Evolutionary conservation across 2,329 filamentous ascomycete genomes (phyloP).

Genomic region (Amylocarpus encephaloides): DNA sequence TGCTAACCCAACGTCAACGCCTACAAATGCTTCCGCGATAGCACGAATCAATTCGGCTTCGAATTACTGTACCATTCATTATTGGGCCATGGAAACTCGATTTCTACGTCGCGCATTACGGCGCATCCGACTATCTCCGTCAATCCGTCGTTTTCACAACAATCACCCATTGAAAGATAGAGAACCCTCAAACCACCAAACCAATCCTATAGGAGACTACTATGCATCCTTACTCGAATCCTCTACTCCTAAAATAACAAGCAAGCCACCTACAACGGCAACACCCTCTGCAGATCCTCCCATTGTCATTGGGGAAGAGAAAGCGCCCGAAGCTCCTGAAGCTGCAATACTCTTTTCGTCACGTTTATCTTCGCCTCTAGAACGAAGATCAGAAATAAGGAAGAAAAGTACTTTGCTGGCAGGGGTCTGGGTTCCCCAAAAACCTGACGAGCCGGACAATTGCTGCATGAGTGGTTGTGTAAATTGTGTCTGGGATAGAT

Average conservation of each 20-base stretch:
- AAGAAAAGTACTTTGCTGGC: constrained; percentile 60
- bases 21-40: constrained; percentile 23
- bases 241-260: constrained; percentile 30
- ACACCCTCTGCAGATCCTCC: constrained; percentile 12
- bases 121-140: constrained; percentile 15
- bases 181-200: constrained; percentile 22
- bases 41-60: not conserved
- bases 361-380: constrained; percentile 65
- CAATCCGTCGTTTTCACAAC: constrained; percentile 12
- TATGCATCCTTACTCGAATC: constrained; percentile 51
- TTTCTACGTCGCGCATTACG: constrained; percentile 21
- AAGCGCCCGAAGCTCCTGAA: constrained; percentile 28
- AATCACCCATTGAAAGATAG: constrained; percentile 14
- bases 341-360: constrained; percentile 76
- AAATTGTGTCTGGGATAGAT: constrained; percentile 93
- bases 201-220: constrained; percentile 49
- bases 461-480: constrained; percentile 99
- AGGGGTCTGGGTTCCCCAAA: constrained; percentile 75
- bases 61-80: not conserved
- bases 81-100: constrained; percentile 24
- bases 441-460: constrained; percentile 86
- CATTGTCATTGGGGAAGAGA: constrained; percentile 5
- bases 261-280: constrained; percentile 19
- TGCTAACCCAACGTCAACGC: not conserved
- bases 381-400: constrained; percentile 55